These are phyloP conservation scores for Coniferiporia sulphurascens DNA, from an alignment of 1,284 basidiomycete species.

Conservation along the genomic window DNA sequence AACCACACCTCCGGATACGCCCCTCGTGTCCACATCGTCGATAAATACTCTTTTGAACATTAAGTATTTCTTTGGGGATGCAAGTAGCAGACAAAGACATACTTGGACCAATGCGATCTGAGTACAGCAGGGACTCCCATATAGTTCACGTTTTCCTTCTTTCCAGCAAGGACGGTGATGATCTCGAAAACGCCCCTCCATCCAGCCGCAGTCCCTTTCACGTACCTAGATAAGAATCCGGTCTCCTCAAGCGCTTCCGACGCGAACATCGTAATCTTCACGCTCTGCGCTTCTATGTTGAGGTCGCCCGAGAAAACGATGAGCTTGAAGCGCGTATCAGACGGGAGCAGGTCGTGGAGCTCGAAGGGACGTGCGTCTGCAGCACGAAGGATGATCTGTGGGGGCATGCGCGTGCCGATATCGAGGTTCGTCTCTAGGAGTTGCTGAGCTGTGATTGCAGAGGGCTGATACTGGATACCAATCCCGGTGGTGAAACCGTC, in stretches of 20 bases:
- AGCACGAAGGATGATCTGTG: slow-evolving; percentile 56
- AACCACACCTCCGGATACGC: slow-evolving; percentile 38
- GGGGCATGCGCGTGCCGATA: slow-evolving; percentile 56
- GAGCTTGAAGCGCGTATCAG: slow-evolving; percentile 71
- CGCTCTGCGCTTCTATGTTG: slow-evolving; percentile 32
- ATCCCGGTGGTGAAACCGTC: slow-evolving; percentile 60
- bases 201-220: slow-evolving; percentile 19
- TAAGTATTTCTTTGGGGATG: too few species aligned
- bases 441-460: slow-evolving; percentile 46
- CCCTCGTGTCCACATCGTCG: slow-evolving; percentile 41
- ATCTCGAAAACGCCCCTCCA: slow-evolving; percentile 47
- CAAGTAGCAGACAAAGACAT: slow-evolving; percentile 20
- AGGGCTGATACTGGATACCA: slow-evolving; percentile 57
- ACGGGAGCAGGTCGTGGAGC: slow-evolving; percentile 63
- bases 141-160: slow-evolving; percentile 44
- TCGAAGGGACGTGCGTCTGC: slow-evolving; percentile 62
- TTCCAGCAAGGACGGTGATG: slow-evolving; percentile 43
- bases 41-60: slow-evolving; percentile 39
- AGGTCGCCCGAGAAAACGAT: slow-evolving; percentile 63
- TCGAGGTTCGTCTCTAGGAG: slow-evolving; percentile 40
- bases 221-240: slow-evolving; percentile 35
- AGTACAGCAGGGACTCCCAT: slow-evolving; percentile 46
- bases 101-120: slow-evolving; percentile 67
- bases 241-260: slow-evolving; percentile 36
- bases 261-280: slow-evolving; percentile 40